These are phyloP conservation scores for Ganoderma meredithae DNA, from an alignment of 1,284 basidiomycete genomes.

Conservation along the genomic window DNA sequence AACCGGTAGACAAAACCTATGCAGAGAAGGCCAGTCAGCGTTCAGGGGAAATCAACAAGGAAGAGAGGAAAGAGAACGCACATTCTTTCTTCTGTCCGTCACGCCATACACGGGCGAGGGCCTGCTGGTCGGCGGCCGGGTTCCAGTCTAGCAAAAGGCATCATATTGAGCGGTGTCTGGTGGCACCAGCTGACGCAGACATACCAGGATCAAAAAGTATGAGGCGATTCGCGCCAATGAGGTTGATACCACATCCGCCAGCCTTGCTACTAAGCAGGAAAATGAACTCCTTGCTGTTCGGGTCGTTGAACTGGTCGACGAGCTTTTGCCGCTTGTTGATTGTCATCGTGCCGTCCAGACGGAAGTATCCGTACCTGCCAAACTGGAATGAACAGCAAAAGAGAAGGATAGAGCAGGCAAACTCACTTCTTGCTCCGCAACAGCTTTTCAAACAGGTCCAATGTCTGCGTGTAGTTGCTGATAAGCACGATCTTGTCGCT, in stretches of 20 bases:
- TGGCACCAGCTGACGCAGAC: conserved; percentile 25
- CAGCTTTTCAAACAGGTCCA: conserved; percentile 93
- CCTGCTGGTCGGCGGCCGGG: conserved; percentile 98
- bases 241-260: conserved; percentile 97
- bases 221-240: conserved; percentile 96
- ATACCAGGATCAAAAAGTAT: conserved; percentile 95
- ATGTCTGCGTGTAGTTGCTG: conserved; percentile 97
- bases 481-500: conserved; percentile 99
- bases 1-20: conserved; percentile 97
- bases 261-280: conserved; percentile 98
- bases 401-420: conserved; percentile 9
- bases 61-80: conserved; percentile 45
- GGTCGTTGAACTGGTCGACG: conserved; percentile 98
- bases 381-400: neutral
- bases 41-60: too few species aligned
- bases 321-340: conserved; percentile 97
- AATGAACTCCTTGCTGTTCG: conserved; percentile 93
- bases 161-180: neutral
- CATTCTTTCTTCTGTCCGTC: conserved; percentile 99
- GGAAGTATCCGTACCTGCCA: conserved; percentile 89
- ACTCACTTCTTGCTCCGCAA: conserved; percentile 83
- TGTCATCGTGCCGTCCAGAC: conserved; percentile 93
- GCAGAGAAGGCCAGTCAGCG: neutral
- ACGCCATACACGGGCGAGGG: conserved; percentile 98
- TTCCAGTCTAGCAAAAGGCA: conserved; percentile 83